phyloP scores from a whole-genome alignment of 2,329 filamentous ascomycete genomes.

The Neocatenulostroma microsporum region DNA sequence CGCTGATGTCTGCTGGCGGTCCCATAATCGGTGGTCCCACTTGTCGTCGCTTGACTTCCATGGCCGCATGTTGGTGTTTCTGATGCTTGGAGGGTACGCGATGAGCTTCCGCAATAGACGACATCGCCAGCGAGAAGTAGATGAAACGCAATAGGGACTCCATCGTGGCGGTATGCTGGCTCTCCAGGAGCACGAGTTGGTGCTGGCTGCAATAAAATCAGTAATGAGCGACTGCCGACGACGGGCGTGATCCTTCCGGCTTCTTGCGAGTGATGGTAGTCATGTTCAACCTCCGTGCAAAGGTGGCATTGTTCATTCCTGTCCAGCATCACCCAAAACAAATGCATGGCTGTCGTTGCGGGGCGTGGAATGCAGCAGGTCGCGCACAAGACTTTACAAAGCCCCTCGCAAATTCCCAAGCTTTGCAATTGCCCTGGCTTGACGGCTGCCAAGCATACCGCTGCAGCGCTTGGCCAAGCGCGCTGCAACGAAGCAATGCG shows the following conservation, averaged over 20 bases:
- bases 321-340: slow-evolving; percentile 21
- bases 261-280: no score
- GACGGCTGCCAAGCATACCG: slow-evolving; percentile 1
- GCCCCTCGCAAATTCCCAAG: no score
- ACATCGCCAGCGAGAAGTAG: slow-evolving; percentile 8
- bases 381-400: slow-evolving; percentile 5
- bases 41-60: slow-evolving; percentile 20
- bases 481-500: no score
- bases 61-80: slow-evolving; percentile 28
- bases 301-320: slow-evolving; percentile 20
- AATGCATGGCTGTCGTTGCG: slow-evolving; percentile 21
- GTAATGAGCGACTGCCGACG: slow-evolving; percentile 9
- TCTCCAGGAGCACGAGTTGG: slow-evolving; percentile 2
- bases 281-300: no score
- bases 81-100: slow-evolving; percentile 19
- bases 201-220: no score
- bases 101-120: slow-evolving; percentile 14
- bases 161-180: slow-evolving; percentile 3
- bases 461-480: no score
- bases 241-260: no score
- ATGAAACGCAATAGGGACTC: no score
- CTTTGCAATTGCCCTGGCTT: slow-evolving; percentile 6
- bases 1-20: slow-evolving; percentile 10
- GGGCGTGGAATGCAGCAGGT: slow-evolving; percentile 21
- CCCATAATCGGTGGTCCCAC: slow-evolving; percentile 14